Conservation (phyloP, 192 early-diverging fungal genomes). For the Gigaspora rosea region DNA sequence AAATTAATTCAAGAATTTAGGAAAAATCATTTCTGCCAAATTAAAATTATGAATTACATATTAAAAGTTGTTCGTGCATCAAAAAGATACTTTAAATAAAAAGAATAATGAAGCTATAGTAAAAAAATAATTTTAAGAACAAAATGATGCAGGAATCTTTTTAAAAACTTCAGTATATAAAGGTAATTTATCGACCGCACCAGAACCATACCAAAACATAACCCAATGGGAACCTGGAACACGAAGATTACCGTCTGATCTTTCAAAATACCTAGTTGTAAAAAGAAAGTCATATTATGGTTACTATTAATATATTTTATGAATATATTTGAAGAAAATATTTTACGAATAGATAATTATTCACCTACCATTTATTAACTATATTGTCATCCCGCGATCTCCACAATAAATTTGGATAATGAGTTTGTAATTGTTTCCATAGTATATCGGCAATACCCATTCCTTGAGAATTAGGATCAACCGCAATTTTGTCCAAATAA, state of each 20-base stretch:
- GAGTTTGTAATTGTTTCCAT: slow-evolving; percentile 75
- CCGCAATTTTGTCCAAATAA: slow-evolving; percentile 95
- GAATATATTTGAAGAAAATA: background rate
- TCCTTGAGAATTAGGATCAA: slow-evolving; percentile 83
- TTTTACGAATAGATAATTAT: background rate
- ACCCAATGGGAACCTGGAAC: slow-evolving; percentile 76
- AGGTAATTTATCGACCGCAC: slow-evolving; percentile 34
- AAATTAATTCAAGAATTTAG: no score
- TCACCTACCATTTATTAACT: slow-evolving; percentile 87
- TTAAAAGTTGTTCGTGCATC: no score
- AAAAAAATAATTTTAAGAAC: background rate
- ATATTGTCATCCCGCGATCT: slow-evolving; percentile 81
- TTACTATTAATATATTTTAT: background rate
- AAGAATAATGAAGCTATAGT: no score
- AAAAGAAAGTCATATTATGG: background rate
- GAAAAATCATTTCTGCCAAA: no score
- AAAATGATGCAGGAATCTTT: slow-evolving; percentile 21
- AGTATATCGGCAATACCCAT: slow-evolving; percentile 94
- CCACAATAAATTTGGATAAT: slow-evolving; percentile 80
- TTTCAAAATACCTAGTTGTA: slow-evolving; percentile 79
- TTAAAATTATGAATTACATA: no score
- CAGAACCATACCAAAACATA: slow-evolving; percentile 82
- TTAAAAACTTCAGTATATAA: background rate
- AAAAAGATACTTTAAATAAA: no score
- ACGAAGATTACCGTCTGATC: slow-evolving; percentile 74